Conservation (phyloP, 768 basidiomycete species). For the Mrakia gelida region DNA sequence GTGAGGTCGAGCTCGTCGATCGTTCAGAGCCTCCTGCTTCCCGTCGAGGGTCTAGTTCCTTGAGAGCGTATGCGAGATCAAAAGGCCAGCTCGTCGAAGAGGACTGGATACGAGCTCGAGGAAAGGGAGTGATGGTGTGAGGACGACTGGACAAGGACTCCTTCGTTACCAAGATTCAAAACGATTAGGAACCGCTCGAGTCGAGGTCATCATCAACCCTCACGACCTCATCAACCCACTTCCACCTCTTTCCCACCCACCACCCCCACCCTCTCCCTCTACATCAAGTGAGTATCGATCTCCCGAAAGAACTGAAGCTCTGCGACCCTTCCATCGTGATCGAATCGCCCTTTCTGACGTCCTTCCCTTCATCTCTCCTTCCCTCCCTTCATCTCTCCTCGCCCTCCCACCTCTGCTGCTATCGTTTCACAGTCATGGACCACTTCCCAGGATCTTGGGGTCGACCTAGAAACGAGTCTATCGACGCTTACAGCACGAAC, state of each 20-base stretch:
- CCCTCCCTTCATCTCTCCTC: background rate
- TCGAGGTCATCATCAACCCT: background rate
- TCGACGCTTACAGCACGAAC: constrained; percentile 15
- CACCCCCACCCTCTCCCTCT: background rate
- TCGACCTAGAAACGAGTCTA: constrained; percentile 28
- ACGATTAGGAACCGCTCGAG: background rate
- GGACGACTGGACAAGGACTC: too few relatives aligned
- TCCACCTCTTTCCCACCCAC: background rate
- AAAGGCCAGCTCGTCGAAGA: too few relatives aligned
- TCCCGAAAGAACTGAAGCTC: background rate
- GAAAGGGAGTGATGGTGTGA: too few relatives aligned
- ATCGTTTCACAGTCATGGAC: constrained; percentile 13
- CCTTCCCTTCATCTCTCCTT: background rate
- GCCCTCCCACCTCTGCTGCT: background rate
- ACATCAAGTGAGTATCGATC: background rate
- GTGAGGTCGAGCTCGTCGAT: too few relatives aligned
- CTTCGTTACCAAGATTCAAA: background rate
- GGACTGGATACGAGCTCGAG: too few relatives aligned
- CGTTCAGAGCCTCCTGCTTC: too few relatives aligned
- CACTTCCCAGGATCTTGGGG: constrained; percentile 31
- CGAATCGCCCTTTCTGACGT: too few relatives aligned
- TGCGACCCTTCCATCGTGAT: too few relatives aligned
- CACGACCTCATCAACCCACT: background rate
- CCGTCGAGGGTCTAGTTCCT: too few relatives aligned
- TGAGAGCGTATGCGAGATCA: too few relatives aligned